Base-by-base conservation (phyloP, 2,329 filamentous ascomycete species). In the Microcyclospora pomicola region DNA sequence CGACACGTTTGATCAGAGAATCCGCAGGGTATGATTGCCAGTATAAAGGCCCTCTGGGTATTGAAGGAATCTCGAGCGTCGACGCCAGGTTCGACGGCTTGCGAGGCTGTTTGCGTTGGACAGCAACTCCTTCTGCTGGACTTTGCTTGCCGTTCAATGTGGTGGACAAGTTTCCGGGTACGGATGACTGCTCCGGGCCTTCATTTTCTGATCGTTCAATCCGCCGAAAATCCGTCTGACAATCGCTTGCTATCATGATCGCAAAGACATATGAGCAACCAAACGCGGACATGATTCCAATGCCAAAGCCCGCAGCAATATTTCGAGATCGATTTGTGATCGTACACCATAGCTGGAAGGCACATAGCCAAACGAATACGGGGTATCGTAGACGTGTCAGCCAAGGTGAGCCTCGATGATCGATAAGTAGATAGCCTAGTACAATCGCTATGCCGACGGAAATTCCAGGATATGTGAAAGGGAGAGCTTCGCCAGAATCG, bases 201-300 rank as follows among this genome's bases (percentile, higher is more conserved):
- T 5, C 12, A 12, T 9, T 24, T 31, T 47, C 43, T 5, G 39
- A 35, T 24, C 64, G 59, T 50, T 77, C 71, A 30, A 78, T 68
- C 28, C 75, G 64, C 48, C 59, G 61, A 44, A 75, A 76, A 31
- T 75, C 68, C 9, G 49, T 58, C 46, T 73, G 70, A 1, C 64
- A 61, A 54, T 78, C 70, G 42, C 70, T 69, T 40, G 70, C 68
- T 3, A 76, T 48, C 15, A 77, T 57, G 31, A 77, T 58, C 0
- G 66, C 61, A 1, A 60, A 60, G 27, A 63, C 61, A 68, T 71
- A 77, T 27, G 75, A 54, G 10, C 69, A 58, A 36, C 66, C 66
- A 68, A 70, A 79, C 12, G 65, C 59, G 13, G 60, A 65, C 6
- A 72, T 55, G 13, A 78, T 46, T 0, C 75, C 75, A 12, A 74